These are phyloP conservation scores for Hamigera avellanea DNA, from an alignment of 495 filamentous ascomycete species.

Conservation along the genomic window DNA sequence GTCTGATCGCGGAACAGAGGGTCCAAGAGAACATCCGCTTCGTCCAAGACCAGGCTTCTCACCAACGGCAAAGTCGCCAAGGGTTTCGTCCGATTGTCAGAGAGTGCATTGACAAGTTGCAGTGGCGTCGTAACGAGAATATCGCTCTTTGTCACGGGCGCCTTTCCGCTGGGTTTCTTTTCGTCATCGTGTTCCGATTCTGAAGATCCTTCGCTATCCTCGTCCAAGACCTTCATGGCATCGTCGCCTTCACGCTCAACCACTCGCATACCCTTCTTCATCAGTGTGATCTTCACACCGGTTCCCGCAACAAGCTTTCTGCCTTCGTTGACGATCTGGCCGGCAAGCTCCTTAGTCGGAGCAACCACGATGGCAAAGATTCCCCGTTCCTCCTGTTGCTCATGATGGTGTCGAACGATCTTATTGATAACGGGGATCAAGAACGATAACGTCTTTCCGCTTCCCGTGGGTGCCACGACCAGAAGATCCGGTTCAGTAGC, in stretches of 20 bases:
- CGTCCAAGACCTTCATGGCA: constrained; percentile 20
- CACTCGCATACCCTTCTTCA: constrained; percentile 75
- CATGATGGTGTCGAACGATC: constrained; percentile 44
- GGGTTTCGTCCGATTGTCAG: constrained; percentile 31
- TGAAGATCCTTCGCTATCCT: constrained; percentile 26
- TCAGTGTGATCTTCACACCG: constrained; percentile 65
- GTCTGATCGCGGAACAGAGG: constrained; percentile 86
- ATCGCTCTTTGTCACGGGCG: constrained; percentile 54
- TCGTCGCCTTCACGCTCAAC: constrained; percentile 28
- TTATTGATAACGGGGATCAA: constrained; percentile 74
- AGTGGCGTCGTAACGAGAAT: constrained; percentile 85
- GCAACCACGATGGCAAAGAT: constrained; percentile 63
- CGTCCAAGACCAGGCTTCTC: constrained; percentile 68
- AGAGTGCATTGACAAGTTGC: constrained; percentile 61
- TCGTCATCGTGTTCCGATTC: constrained; percentile 29
- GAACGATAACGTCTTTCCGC: constrained; percentile 93
- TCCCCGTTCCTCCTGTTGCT: constrained; percentile 34
- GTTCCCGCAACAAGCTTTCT: constrained; percentile 69
- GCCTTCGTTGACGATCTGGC: constrained; percentile 87
- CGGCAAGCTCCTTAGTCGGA: constrained; percentile 84
- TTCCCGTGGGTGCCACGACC: constrained; percentile 86
- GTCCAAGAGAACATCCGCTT: constrained; percentile 91
- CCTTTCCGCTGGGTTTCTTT: constrained; percentile 24
- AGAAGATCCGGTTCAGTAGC: constrained; percentile 55
- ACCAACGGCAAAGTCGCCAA: constrained; percentile 48